Evolutionary conservation across 2,329 filamentous ascomycete species (phyloP), one percentile per base, ranked within the genome.

Genomic region (Fusarium coffeatum): DNA sequence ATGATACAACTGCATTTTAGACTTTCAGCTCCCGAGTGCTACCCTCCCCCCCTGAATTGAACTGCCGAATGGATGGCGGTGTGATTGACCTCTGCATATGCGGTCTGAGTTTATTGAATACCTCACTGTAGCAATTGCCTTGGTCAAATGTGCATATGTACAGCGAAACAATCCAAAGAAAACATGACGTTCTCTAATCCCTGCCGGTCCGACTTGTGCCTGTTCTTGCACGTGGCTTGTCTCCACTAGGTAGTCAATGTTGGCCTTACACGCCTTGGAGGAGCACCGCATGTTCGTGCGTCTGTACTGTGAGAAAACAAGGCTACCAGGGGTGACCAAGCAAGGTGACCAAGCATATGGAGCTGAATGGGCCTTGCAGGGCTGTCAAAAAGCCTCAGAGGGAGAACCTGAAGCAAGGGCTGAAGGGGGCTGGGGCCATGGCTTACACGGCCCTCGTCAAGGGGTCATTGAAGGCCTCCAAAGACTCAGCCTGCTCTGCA

Each of bases 181-280:
- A 59, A 40, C 22, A 64, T 70, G 63, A 64, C 67, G 62, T 47
- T 59, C 34, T 34, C 45, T 45, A 32, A 68, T 59, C 56, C 47
- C 50, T 48, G 46, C 42, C 55, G 46, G 58, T 51, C 59, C 65
- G 57, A 69, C 45, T 69, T 22, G 66, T 47, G 41, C 57, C 55
- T 64, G 61, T 43, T 64, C 51, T 54, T 71, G 58, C 67, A 68
- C 40, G 54, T 59, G 58, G 64, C 48, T 59, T 59, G 20, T 64
- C 30, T 30, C 46, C n/a, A 64, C 55, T 53, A n/a, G n/a, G n/a
- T n/a, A 58, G 53, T 16, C 45, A 37, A 46, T 32, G 41, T 48
- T 45, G 59, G n/a, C 16, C 32, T 13, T 43, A 49, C 10, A 37
- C 66, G 53, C 53, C 20, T 41, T 22, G 23, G 13, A 50, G 16